Conservation (phyloP, 495 filamentous ascomycete species). For the Wilcoxina mikolae region DNA sequence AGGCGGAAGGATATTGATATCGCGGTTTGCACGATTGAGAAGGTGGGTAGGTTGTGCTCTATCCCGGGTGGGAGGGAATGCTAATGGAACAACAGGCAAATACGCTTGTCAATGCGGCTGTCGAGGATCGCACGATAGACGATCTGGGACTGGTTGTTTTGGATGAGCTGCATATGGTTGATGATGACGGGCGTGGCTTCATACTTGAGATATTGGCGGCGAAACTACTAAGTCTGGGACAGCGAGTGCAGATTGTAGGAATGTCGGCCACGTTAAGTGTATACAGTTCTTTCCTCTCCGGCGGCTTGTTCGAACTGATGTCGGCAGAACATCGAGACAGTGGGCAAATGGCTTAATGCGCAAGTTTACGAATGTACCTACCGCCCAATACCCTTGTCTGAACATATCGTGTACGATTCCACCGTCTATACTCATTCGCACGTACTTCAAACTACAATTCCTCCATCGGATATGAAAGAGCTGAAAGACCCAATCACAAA, state of each 20-base stretch:
- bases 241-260: constrained; percentile 58
- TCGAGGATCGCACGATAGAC: constrained; percentile 54
- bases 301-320: background rate
- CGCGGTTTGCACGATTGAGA: constrained; percentile 71
- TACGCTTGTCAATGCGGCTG: constrained; percentile 57
- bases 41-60: constrained; percentile 36
- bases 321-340: constrained; percentile 48
- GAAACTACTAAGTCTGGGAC: constrained; percentile 55
- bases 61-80: background rate
- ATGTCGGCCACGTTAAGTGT: constrained; percentile 74
- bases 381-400: constrained; percentile 58
- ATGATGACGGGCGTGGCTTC: constrained; percentile 66
- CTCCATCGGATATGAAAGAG: constrained; percentile 38
- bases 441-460: constrained; percentile 40
- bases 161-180: constrained; percentile 72
- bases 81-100: too few relatives aligned
- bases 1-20: constrained; percentile 67
- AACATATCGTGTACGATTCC: constrained; percentile 63
- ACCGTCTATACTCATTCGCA: constrained; percentile 41
- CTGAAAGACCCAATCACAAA: constrained; percentile 51
- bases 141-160: constrained; percentile 55
- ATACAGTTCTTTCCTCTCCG: background rate
- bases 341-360: constrained; percentile 59
- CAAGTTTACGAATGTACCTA: constrained; percentile 61
- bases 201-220: constrained; percentile 67